Base-by-base conservation (phyloP, 139 green algal genomes). In the Dunaliella primolecta region DNA sequence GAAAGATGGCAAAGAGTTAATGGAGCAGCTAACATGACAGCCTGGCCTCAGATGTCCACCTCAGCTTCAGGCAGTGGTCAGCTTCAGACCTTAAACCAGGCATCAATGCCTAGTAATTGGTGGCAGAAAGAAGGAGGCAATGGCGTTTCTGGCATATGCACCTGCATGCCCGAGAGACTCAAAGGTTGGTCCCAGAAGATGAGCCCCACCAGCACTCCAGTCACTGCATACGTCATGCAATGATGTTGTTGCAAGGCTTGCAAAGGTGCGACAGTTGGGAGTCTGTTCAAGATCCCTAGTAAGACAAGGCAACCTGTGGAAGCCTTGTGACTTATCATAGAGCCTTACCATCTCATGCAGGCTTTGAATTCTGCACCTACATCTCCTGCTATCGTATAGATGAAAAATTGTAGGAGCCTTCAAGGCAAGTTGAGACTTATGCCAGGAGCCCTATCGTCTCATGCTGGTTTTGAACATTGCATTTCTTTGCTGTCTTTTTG, bases 111-210 rank as follows among this genome's bases (percentile, higher is more conserved):
- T 20, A 23, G 56, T 23, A 72, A 23, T 20, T 20, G 23, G 56
- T 23, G 56, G 56, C 20, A 20, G 20, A 72, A 23, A 23, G 56
- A 20, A 72, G 56, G 56, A 72, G 56, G 56, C 56, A 20, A n/a
- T n/a, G n/a, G n/a, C 56, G 23, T 72, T 20, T 20, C 23, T 29
- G 74, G n/a, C n/a, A 79, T 24, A 30, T 21, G 11, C 34, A 81
- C 77, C 77, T 81, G 77, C 80, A 84, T 24, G 78, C 86, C 86
- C 3, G 35, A 57, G 56, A 86, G 75, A 32, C 71, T 71, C 1
- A 75, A n/a, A 15, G 77, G 27, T 33, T 94, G 88, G 11, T 91
- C 25, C 75, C 87, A 92, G 87, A 97, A 97, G 83, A 96, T 94
- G 77, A 91, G 32, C 20, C 94, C 94, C 88, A 97, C 92, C 71